phyloP scores from a whole-genome alignment of 1,284 basidiomycete species.

The Ganoderma boninense region DNA sequence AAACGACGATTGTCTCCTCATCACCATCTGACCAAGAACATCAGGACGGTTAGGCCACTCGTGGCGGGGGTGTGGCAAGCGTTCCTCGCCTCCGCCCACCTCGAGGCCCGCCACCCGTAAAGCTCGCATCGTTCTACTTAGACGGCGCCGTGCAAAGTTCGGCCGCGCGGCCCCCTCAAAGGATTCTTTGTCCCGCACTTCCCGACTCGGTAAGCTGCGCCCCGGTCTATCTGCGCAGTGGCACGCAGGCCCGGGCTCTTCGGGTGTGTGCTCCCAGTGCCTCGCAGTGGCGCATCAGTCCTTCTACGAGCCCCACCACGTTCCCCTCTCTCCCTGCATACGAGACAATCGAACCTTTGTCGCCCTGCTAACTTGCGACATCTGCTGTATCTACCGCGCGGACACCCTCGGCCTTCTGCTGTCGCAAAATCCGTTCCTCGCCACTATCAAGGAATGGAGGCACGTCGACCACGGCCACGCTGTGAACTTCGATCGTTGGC shows the following conservation, averaged over 20 bases:
- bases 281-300: not conserved
- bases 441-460: not conserved
- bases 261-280: not conserved
- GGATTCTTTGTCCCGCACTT: not conserved
- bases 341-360: not conserved
- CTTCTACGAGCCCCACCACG: not conserved
- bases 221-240: conserved; percentile 1
- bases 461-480: not conserved
- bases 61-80: not conserved
- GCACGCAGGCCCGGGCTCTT: not conserved
- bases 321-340: not conserved
- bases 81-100: not conserved
- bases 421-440: not conserved
- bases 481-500: not conserved
- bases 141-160: not conserved
- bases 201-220: not conserved
- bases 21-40: conserved; percentile 1
- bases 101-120: not conserved
- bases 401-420: not conserved
- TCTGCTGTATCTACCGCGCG: not conserved
- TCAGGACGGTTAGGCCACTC: not conserved
- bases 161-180: not conserved
- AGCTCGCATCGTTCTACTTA: not conserved
- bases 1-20: not conserved
- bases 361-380: not conserved